phyloP scores from a whole-genome alignment of 2,329 filamentous ascomycete species.

The Colletotrichum orchidophilum region DNA sequence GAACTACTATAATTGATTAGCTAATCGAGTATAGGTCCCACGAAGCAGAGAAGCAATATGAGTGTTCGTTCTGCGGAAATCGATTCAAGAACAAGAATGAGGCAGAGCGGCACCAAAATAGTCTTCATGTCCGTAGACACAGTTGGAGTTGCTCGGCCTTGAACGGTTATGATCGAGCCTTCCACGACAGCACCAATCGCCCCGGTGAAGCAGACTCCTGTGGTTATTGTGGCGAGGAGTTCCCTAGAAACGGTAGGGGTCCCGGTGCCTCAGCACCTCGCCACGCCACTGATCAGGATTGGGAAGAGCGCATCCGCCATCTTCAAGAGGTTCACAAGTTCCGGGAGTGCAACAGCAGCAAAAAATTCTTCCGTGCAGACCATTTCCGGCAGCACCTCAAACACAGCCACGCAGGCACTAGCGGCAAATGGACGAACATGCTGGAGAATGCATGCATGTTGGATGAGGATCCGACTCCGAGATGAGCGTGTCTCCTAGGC shows the following conservation, averaged over 20 bases:
- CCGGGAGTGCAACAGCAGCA: conserved; percentile 95
- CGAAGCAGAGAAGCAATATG: conserved; percentile 95
- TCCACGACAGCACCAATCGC: conserved; percentile 79
- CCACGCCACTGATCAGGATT: conserved; percentile 80
- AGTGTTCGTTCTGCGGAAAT: conserved; percentile 90
- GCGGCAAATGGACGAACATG: conserved; percentile 99
- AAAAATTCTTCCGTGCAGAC: conserved; percentile 97
- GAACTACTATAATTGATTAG: background rate
- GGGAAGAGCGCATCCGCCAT: conserved; percentile 87
- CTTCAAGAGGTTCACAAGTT: conserved; percentile 95
- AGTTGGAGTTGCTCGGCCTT: conserved; percentile 97
- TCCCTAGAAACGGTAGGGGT: conserved; percentile 62
- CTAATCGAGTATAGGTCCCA: conserved; percentile 70
- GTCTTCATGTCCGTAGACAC: conserved; percentile 88
- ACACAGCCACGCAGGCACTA: conserved; percentile 95
- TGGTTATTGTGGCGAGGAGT: conserved; percentile 96
- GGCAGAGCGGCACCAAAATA: conserved; percentile 95
- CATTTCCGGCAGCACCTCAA: conserved; percentile 98
- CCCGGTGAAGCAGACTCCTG: conserved; percentile 81
- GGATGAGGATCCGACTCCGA: conserved; percentile 74
- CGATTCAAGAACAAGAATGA: conserved; percentile 99
- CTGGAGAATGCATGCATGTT: conserved; percentile 97
- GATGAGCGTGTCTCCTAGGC: conserved; percentile 37
- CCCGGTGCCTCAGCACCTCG: conserved; percentile 50
- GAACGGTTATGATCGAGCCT: conserved; percentile 79